Evolutionary conservation across 352 stramenopile genomes (phyloP).

Genomic region (Globisporangium perplexum): DNA sequence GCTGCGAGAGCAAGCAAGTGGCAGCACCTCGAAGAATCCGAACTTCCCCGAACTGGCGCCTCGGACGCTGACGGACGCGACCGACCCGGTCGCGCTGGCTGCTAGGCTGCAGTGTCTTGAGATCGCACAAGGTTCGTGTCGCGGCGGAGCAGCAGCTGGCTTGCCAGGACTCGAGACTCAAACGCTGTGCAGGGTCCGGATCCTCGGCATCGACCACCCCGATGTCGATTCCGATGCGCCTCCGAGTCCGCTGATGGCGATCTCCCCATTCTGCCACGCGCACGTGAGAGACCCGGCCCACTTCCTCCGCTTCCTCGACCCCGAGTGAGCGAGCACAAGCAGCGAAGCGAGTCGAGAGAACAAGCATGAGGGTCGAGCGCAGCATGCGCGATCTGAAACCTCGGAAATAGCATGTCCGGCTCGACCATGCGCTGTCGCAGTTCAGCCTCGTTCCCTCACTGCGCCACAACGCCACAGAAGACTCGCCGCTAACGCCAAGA

Average conservation of each 20-base stretch:
- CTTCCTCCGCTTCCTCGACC: neutral
- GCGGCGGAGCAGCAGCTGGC: neutral
- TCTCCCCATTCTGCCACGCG: neutral
- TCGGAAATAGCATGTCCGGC: too few relatives aligned
- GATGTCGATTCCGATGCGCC: neutral
- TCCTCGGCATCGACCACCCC: neutral
- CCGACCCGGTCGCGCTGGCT: neutral
- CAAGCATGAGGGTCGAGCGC: too few relatives aligned
- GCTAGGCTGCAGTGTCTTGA: neutral
- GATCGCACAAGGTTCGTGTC: neutral
- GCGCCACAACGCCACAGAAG: conserved; percentile 18
- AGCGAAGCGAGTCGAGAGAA: too few relatives aligned
- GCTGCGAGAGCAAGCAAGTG: conserved; percentile 19
- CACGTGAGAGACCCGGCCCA: neutral
- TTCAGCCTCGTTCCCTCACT: too few relatives aligned
- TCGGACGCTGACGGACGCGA: neutral
- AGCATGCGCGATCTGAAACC: too few relatives aligned
- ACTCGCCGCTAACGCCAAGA: conserved; percentile 4
- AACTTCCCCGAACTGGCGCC: neutral
- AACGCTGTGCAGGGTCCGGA: neutral
- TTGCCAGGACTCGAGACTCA: neutral
- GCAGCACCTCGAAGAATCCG: neutral
- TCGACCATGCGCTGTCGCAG: too few relatives aligned
- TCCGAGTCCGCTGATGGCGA: neutral
- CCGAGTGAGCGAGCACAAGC: too few relatives aligned